Percentiles rank a stretch among this genome's conserved stretches.
Conservation (phyloP, 257 asterid genomes). For the Solanum dulcamara region DNA sequence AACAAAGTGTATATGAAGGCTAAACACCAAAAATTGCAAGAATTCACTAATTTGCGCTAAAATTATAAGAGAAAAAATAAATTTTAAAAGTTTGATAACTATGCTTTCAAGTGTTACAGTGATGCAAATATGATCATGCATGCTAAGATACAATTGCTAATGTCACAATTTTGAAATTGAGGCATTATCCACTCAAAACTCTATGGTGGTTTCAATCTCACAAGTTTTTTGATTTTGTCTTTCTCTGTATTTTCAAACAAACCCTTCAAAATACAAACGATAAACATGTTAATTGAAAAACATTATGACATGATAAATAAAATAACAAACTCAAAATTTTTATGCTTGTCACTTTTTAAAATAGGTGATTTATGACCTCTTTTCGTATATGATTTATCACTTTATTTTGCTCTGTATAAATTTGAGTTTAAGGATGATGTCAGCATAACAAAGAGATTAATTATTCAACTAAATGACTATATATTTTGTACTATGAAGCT, state of each 20-base stretch:
- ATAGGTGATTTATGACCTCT: no score
- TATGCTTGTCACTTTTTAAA: no score
- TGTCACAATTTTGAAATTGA: no score
- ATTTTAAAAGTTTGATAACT: background rate
- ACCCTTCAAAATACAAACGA: conserved; percentile 15
- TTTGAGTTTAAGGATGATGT: no score
- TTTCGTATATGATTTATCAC: no score
- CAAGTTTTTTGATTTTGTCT: conserved; percentile 34
- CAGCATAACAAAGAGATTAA: no score
- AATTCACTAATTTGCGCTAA: background rate
- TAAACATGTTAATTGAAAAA: background rate
- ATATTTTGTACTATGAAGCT: no score
- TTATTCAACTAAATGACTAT: no score
- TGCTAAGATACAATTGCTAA: no score
- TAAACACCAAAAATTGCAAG: background rate
- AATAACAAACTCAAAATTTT: background rate
- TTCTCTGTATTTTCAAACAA: conserved; percentile 38
- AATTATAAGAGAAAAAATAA: background rate
- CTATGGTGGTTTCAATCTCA: conserved; percentile 29
- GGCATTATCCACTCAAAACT: no score
- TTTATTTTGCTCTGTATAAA: no score
- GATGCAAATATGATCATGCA: background rate
- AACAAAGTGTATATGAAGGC: background rate
- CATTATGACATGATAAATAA: background rate
- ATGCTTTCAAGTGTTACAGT: background rate